Evolutionary conservation across 805 yeast species (phyloP).

Genomic region (Candida mattraensis): DNA sequence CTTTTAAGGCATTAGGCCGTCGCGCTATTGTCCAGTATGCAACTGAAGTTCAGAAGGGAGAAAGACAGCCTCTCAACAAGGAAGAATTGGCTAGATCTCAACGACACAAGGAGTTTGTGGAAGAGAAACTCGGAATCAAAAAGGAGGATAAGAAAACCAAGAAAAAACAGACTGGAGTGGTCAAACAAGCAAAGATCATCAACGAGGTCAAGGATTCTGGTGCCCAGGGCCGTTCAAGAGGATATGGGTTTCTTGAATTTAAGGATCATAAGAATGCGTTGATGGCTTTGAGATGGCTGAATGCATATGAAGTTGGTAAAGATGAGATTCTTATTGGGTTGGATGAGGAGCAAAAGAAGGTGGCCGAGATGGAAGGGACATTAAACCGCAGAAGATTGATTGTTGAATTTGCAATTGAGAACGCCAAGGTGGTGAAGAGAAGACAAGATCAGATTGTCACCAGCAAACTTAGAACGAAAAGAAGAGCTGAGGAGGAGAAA

Average conservation of each 20-base stretch:
- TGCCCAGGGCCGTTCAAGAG: conserved; percentile 86
- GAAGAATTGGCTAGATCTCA: conserved; percentile 85
- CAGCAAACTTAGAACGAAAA: conserved; percentile 36
- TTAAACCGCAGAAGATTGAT: conserved; percentile 70
- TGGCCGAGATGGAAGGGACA: conserved; percentile 50
- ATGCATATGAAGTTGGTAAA: conserved; percentile 80
- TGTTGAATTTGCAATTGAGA: conserved; percentile 94
- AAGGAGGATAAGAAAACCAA: conserved; percentile 51
- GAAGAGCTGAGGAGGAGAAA: conserved; percentile 28
- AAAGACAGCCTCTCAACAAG: conserved; percentile 81
- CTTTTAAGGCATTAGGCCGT: conserved; percentile 88
- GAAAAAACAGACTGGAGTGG: conserved; percentile 86
- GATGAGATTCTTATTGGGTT: conserved; percentile 74
- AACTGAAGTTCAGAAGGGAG: conserved; percentile 71
- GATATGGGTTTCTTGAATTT: conserved; percentile 93
- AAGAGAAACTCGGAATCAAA: conserved; percentile 37
- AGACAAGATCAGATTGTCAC: conserved; percentile 64
- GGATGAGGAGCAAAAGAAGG: conserved; percentile 62
- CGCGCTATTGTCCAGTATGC: conserved; percentile 95
- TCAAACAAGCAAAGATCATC: conserved; percentile 89
- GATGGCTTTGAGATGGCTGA: conserved; percentile 96
- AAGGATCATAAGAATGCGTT: conserved; percentile 90
- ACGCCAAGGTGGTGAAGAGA: conserved; percentile 90
- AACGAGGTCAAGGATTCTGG: conserved; percentile 91
- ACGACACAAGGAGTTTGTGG: conserved; percentile 50